phyloP scores from a whole-genome alignment of 768 basidiomycete genomes.

The Rhodotorula taiwanensis region DNA sequence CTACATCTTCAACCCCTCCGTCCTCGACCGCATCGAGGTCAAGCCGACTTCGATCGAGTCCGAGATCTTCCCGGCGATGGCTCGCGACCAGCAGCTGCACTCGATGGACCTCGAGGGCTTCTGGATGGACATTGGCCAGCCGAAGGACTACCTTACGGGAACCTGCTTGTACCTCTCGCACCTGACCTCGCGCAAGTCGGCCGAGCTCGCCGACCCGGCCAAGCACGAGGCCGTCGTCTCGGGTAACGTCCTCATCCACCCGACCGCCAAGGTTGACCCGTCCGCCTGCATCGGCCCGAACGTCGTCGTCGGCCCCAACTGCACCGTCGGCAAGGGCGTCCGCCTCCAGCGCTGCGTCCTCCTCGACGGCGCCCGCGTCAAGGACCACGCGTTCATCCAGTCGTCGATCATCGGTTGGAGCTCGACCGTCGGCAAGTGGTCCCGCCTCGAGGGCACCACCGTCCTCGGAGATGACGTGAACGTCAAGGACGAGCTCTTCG shows the following conservation, averaged over 20 bases:
- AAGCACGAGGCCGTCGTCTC: constrained; percentile 48
- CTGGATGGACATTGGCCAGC: constrained; percentile 53
- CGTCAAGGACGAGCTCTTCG: constrained; percentile 50
- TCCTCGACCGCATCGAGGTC: constrained; percentile 50
- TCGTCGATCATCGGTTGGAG: constrained; percentile 48
- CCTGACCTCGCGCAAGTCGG: constrained; percentile 43
- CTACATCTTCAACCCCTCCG: constrained; percentile 52
- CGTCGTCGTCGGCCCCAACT: constrained; percentile 49
- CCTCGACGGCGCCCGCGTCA: constrained; percentile 48
- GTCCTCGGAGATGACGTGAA: constrained; percentile 51
- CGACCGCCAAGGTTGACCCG: constrained; percentile 46
- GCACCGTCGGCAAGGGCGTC: constrained; percentile 49
- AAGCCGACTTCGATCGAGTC: constrained; percentile 51
- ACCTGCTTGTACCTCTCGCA: constrained; percentile 51
- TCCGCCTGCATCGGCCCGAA: constrained; percentile 49
- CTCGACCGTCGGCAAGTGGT: constrained; percentile 37
- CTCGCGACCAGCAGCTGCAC: constrained; percentile 49
- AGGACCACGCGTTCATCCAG: constrained; percentile 51
- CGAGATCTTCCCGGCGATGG: constrained; percentile 50
- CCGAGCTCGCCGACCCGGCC: constrained; percentile 45
- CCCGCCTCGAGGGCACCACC: constrained; percentile 41
- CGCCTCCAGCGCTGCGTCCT: constrained; percentile 50
- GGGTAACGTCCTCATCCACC: constrained; percentile 51
- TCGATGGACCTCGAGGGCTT: constrained; percentile 50
- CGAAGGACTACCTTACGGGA: constrained; percentile 47